Percentiles rank a stretch among this genome's conserved stretches.
Conservation (phyloP, 305 asterid genomes). For the Fraxinus xanthoxyloides region DNA sequence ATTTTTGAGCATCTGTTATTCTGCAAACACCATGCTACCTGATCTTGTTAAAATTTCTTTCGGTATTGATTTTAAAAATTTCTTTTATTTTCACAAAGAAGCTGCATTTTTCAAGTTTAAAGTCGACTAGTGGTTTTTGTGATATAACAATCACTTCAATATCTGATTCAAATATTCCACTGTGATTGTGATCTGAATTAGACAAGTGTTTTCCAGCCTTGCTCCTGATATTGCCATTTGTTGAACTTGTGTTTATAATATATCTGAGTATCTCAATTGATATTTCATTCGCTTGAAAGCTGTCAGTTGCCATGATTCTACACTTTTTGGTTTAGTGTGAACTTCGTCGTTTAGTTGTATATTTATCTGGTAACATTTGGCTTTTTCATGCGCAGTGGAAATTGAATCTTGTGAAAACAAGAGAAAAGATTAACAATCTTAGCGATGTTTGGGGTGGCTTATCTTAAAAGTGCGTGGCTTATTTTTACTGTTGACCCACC, state of each 20-base stretch:
- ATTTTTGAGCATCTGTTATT: neutral
- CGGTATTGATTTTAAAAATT: neutral
- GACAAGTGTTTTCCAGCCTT: constrained; percentile 6
- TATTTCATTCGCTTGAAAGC: neutral
- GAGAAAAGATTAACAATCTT: neutral
- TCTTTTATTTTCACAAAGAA: neutral
- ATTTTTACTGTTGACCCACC: neutral
- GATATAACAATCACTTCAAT: neutral
- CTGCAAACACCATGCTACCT: neutral
- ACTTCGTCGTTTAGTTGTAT: constrained; percentile 1
- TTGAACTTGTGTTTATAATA: neutral
- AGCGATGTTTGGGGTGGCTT: neutral
- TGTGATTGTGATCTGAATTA: constrained; percentile 1
- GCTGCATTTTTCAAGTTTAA: neutral
- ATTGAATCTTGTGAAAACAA: neutral
- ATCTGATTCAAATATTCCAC: neutral
- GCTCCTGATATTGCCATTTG: constrained; percentile 7
- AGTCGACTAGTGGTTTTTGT: neutral
- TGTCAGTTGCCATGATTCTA: constrained; percentile 2
- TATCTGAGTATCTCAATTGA: constrained; percentile 2
- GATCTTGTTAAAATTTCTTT: neutral
- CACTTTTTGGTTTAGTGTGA: neutral
- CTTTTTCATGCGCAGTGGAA: neutral
- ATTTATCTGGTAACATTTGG: neutral
- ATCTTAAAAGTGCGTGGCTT: neutral